phyloP scores from a whole-genome alignment of 1,284 basidiomycete genomes.

The Thelephora terrestris region DNA sequence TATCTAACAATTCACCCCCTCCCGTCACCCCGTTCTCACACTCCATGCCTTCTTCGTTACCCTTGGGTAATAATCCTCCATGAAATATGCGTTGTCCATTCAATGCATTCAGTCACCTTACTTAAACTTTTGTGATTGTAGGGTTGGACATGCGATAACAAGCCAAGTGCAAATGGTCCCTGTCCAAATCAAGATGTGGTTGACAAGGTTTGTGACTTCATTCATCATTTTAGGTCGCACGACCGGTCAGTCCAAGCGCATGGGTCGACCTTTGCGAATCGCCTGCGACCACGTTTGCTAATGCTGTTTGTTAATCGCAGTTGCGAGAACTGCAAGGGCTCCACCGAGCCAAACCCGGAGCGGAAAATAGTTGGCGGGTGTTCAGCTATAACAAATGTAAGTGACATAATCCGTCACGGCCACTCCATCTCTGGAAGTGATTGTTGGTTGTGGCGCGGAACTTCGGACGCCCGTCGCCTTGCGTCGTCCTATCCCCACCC shows the following conservation, averaged over 20 bases:
- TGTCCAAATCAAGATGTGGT: conserved; percentile 59
- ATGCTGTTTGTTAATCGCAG: conserved; percentile 25
- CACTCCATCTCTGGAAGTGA: not conserved
- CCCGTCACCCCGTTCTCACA: too few species aligned
- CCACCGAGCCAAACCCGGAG: conserved; percentile 43
- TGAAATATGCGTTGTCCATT: conserved; percentile 8
- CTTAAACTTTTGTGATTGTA: conserved; percentile 14
- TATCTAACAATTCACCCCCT: not conserved
- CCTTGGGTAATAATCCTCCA: conserved; percentile 2
- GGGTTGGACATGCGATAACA: conserved; percentile 54
- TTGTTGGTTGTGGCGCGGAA: not conserved
- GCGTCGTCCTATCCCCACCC: too few species aligned
- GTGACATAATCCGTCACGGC: conserved; percentile 4
- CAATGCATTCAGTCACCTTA: not conserved
- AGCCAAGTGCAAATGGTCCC: conserved; percentile 15
- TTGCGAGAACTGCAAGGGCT: conserved; percentile 50
- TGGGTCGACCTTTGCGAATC: not conserved
- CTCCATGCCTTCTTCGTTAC: not conserved
- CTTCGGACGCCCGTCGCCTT: conserved; percentile 4
- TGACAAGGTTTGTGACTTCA: conserved; percentile 38
- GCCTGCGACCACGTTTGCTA: not conserved
- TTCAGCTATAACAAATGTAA: conserved; percentile 53
- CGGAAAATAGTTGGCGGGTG: conserved; percentile 55
- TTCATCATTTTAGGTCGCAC: not conserved
- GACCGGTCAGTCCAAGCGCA: not conserved